phyloP scores from a whole-genome alignment of 495 filamentous ascomycete genomes.

The Podospora sp. region DNA sequence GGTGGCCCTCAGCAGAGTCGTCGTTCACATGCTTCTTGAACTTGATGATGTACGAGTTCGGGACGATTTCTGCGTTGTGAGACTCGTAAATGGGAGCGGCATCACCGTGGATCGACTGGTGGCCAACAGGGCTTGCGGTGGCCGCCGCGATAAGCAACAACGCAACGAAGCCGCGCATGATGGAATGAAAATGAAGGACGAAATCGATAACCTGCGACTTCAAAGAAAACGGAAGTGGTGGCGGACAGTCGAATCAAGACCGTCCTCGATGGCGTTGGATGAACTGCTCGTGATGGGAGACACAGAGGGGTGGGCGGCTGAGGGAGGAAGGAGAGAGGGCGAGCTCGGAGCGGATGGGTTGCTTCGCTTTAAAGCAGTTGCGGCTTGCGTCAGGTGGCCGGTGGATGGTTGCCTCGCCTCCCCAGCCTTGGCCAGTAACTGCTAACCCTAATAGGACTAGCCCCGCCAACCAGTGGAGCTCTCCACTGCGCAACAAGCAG shows the following conservation, averaged over 20 bases:
- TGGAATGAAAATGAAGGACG: slow-evolving; percentile 42
- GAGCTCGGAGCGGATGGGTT: slow-evolving; percentile 35
- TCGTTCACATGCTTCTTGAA: slow-evolving; percentile 93
- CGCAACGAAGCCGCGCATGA: slow-evolving; percentile 73
- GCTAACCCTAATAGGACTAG: neutral
- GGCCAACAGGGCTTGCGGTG: slow-evolving; percentile 72
- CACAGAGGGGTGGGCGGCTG: slow-evolving; percentile 43
- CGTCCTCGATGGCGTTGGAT: slow-evolving; percentile 34
- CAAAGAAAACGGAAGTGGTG: slow-evolving; percentile 31
- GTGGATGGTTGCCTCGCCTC: slow-evolving; percentile 26
- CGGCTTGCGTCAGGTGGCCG: slow-evolving; percentile 29
- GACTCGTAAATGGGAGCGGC: slow-evolving; percentile 88
- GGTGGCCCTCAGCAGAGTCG: slow-evolving; percentile 69
- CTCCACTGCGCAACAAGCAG: neutral
- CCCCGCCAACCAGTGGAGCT: neutral
- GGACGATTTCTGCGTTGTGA: slow-evolving; percentile 68
- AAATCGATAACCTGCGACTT: slow-evolving; percentile 51
- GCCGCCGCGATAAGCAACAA: slow-evolving; percentile 69
- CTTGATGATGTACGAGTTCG: slow-evolving; percentile 94
- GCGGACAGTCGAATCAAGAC: slow-evolving; percentile 26
- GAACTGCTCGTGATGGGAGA: slow-evolving; percentile 39
- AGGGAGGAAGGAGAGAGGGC: slow-evolving; percentile 32
- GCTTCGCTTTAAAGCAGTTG: slow-evolving; percentile 36
- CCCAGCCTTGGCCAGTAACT: neutral
- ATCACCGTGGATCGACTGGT: slow-evolving; percentile 80